Conservation (phyloP, 192 early-diverging fungal genomes). For the Helicostylum pulchrum region DNA sequence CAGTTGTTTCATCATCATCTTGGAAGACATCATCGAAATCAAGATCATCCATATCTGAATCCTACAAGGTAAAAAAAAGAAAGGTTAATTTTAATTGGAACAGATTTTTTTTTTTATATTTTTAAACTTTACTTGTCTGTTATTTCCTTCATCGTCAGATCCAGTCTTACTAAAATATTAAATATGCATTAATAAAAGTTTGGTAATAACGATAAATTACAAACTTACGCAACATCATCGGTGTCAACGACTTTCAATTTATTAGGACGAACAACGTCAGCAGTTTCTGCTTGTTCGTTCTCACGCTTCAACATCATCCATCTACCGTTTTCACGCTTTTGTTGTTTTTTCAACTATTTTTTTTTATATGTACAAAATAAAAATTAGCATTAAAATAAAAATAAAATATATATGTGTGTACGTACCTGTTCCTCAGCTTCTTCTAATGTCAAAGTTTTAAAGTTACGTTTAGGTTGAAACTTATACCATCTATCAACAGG, state of each 20-base stretch:
- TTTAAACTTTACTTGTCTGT: neutral
- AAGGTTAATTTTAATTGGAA: neutral
- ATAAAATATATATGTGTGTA: slow-evolving; percentile 3
- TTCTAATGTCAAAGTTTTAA: slow-evolving; percentile 62
- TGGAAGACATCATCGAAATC: slow-evolving; percentile 81
- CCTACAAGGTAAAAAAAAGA: slow-evolving; percentile 5
- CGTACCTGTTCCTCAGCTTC: slow-evolving; percentile 74
- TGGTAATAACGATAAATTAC: neutral
- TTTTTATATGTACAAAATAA: neutral
- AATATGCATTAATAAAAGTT: neutral
- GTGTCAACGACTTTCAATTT: slow-evolving; percentile 43
- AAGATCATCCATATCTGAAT: slow-evolving; percentile 62
- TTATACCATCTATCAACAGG: slow-evolving; percentile 74
- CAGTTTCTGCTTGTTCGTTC: slow-evolving; percentile 40
- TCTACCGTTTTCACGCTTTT: slow-evolving; percentile 46
- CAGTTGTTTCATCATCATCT: slow-evolving; percentile 74
- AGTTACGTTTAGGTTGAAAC: slow-evolving; percentile 65
- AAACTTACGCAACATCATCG: slow-evolving; percentile 32
- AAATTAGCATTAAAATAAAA: neutral
- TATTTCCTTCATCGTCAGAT: slow-evolving; percentile 14
- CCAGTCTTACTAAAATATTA: slow-evolving; percentile 1
- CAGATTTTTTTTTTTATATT: neutral
- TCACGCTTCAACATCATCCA: slow-evolving; percentile 52
- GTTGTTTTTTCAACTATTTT: slow-evolving; percentile 11
- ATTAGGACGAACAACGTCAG: slow-evolving; percentile 5